Conservation (phyloP, 1,284 basidiomycete species). For the Cerrena zonata region DNA sequence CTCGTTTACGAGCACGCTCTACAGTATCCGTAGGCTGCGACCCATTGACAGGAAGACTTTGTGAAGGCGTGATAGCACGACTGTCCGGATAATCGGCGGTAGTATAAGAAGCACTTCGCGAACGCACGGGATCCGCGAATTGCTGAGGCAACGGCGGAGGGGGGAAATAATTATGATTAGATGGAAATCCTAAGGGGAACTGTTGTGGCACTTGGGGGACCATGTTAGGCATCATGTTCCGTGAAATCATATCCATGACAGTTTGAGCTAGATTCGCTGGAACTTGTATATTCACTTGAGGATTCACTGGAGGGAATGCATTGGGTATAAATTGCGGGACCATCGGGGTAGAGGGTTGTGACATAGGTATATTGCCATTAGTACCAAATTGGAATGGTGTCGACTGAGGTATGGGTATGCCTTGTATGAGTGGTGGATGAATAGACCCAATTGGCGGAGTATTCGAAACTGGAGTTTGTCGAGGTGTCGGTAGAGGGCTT, state of each 20-base stretch:
- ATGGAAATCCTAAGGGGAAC: neutral
- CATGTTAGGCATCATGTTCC: too few species aligned
- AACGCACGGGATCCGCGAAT: neutral
- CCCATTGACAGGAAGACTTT: neutral
- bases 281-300: neutral
- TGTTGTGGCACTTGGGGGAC: too few species aligned
- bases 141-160: neutral
- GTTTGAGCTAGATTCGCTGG: neutral
- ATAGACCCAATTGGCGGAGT: neutral
- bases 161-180: neutral
- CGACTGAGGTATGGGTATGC: neutral
- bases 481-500: slow-evolving; percentile 5
- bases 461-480: slow-evolving; percentile 1
- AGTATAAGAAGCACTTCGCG: neutral
- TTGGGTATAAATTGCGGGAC: neutral
- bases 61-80: neutral
- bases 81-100: neutral
- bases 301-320: neutral
- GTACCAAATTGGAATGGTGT: neutral
- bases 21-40: neutral
- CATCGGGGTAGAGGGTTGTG: neutral
- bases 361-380: neutral
- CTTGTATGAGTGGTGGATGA: neutral
- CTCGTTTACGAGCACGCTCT: neutral
- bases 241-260: neutral